Percentiles rank a stretch among this genome's conserved stretches.
Conservation (phyloP, 768 basidiomycete genomes). For the Amanita muscaria region DNA sequence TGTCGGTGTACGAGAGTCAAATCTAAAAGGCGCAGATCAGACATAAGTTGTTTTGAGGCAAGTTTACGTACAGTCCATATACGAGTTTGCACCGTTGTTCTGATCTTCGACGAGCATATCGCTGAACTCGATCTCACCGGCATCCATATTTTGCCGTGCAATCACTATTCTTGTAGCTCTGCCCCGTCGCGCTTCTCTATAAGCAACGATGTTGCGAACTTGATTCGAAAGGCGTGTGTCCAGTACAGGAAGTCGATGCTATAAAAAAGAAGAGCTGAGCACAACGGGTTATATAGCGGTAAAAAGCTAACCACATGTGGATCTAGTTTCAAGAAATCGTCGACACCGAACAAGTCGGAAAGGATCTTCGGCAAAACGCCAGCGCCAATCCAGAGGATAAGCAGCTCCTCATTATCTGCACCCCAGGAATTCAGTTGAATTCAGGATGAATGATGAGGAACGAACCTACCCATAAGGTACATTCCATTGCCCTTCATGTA, state of each 20-base stretch:
- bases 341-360: slow-evolving; percentile 75
- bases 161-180: slow-evolving; percentile 53
- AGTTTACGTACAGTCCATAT: slow-evolving; percentile 67
- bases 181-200: slow-evolving; percentile 50
- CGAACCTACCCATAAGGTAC: slow-evolving; percentile 76
- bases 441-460: slow-evolving; percentile 9
- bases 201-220: slow-evolving; percentile 75
- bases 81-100: slow-evolving; percentile 93
- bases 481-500: slow-evolving; percentile 88
- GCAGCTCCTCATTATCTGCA: slow-evolving; percentile 79
- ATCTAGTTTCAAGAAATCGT: slow-evolving; percentile 66
- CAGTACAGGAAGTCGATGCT: slow-evolving; percentile 66
- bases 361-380: slow-evolving; percentile 77
- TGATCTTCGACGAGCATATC: slow-evolving; percentile 97
- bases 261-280: too few species aligned
- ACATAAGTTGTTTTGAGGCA: background rate
- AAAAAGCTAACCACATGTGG: slow-evolving; percentile 51
- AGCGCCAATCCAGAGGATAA: slow-evolving; percentile 86
- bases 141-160: slow-evolving; percentile 90
- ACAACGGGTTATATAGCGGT: too few species aligned
- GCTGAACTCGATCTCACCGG: slow-evolving; percentile 87
- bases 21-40: slow-evolving; percentile 23
- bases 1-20: slow-evolving; percentile 42
- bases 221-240: slow-evolving; percentile 74
- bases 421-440: background rate